A percentile compares a stretch with the other conserved stretches of the same genome.
Evolutionary conservation across 371 early-diverging fungal genomes (phyloP).

Genomic region (Apophysomyces trapeziformis): DNA sequence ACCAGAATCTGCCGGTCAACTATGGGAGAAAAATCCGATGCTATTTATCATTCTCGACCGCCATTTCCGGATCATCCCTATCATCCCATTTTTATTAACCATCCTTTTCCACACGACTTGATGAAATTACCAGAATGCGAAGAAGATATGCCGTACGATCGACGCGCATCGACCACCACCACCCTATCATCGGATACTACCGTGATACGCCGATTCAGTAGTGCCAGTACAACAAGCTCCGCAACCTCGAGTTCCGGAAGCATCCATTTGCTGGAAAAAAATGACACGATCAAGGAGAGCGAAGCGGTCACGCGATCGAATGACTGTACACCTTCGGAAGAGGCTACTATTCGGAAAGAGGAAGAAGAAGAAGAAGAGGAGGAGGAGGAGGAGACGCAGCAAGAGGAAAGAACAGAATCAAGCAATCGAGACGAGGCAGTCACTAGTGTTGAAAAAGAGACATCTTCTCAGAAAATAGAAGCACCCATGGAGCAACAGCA

Average conservation of each 20-base stretch:
- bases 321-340: neutral
- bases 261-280: conserved; percentile 8
- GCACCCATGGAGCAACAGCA: conserved; percentile 8
- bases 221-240: conserved; percentile 19
- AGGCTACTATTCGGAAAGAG: neutral
- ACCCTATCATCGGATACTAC: conserved; percentile 20
- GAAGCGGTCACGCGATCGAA: neutral
- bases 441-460: neutral
- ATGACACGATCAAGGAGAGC: conserved; percentile 12
- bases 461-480: neutral
- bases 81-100: neutral
- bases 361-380: conserved; percentile 3
- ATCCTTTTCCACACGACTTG: neutral
- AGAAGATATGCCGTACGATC: neutral
- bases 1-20: conserved; percentile 2
- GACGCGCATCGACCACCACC: conserved; percentile 28
- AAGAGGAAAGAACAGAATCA: neutral
- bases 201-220: conserved; percentile 25
- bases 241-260: conserved; percentile 20
- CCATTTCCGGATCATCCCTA: conserved; percentile 7
- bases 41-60: conserved; percentile 5
- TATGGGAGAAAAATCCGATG: conserved; percentile 8
- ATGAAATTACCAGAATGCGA: conserved; percentile 3
- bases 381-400: neutral
- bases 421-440: neutral